Evolutionary conservation across 2,329 filamentous ascomycete genomes (phyloP).

Genomic region (Beauveria australis): DNA sequence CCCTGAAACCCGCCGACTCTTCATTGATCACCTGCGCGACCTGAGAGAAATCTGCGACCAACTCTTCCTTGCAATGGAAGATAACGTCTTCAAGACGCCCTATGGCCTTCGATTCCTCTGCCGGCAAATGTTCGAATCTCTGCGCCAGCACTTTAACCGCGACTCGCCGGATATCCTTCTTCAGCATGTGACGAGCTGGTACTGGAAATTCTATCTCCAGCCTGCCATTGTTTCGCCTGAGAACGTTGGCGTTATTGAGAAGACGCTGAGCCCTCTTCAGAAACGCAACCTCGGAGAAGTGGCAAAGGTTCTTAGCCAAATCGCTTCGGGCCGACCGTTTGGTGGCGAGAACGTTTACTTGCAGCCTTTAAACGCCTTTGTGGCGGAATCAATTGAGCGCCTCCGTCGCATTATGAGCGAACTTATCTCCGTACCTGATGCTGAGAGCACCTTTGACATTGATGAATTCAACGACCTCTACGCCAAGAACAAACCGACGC

Average conservation of each 20-base stretch:
- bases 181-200: conserved; percentile 80
- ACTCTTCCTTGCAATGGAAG: conserved; percentile 74
- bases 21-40: conserved; percentile 90
- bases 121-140: conserved; percentile 72
- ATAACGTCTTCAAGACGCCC: conserved; percentile 78
- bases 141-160: conserved; percentile 68
- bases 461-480: conserved; percentile 99
- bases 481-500: conserved; percentile 86
- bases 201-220: conserved; percentile 91
- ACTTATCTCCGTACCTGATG: conserved; percentile 75
- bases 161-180: conserved; percentile 72
- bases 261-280: conserved; percentile 78
- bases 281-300: conserved; percentile 89
- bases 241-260: conserved; percentile 86
- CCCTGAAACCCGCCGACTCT: conserved; percentile 81
- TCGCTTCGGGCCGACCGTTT: conserved; percentile 81
- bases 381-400: conserved; percentile 75
- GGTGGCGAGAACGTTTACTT: conserved; percentile 93
- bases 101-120: conserved; percentile 87
- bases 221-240: conserved; percentile 85
- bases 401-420: conserved; percentile 67
- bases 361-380: conserved; percentile 87
- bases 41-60: conserved; percentile 91
- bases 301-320: conserved; percentile 82
- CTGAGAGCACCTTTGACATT: conserved; percentile 91